Percentiles rank a stretch among this genome's conserved stretches.
These are phyloP conservation scores for Pestalotiopsis sp. DNA, from an alignment of 2,329 filamentous ascomycete species.

Conservation along the genomic window DNA sequence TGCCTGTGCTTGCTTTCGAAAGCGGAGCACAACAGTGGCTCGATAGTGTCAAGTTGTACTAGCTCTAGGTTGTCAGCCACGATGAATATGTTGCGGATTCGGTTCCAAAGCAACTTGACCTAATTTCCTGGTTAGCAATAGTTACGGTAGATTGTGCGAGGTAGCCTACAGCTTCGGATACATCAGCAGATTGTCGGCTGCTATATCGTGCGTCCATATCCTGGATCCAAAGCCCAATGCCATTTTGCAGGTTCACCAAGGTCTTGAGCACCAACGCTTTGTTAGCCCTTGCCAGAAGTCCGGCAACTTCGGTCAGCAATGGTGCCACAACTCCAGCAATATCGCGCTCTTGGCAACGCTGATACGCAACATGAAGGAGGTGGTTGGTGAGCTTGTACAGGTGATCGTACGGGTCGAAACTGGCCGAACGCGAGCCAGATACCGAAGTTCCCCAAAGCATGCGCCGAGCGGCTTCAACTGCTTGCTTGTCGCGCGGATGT, in stretches of 20 bases:
- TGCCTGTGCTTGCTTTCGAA: conserved; percentile 58
- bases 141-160: neutral
- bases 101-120: conserved; percentile 52
- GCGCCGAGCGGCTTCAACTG: conserved; percentile 64
- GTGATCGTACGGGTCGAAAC: conserved; percentile 63
- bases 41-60: conserved; percentile 52
- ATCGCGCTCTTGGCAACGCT: conserved; percentile 38
- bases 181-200: conserved; percentile 37
- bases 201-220: conserved; percentile 50
- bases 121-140: conserved; percentile 33
- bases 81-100: conserved; percentile 41
- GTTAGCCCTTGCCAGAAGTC: conserved; percentile 52
- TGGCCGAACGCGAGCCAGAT: conserved; percentile 38
- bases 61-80: conserved; percentile 36
- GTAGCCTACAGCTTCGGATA: conserved; percentile 46
- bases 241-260: conserved; percentile 61
- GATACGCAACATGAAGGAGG: conserved; percentile 57
- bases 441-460: conserved; percentile 63
- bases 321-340: conserved; percentile 35
- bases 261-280: conserved; percentile 52
- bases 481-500: conserved; percentile 60
- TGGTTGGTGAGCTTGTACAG: conserved; percentile 62
- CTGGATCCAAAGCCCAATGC: conserved; percentile 63
- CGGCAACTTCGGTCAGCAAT: conserved; percentile 54
- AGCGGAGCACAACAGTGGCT: conserved; percentile 53